phyloP scores from a whole-genome alignment of 306 rosid species.

The Luffa acutangula region DNA sequence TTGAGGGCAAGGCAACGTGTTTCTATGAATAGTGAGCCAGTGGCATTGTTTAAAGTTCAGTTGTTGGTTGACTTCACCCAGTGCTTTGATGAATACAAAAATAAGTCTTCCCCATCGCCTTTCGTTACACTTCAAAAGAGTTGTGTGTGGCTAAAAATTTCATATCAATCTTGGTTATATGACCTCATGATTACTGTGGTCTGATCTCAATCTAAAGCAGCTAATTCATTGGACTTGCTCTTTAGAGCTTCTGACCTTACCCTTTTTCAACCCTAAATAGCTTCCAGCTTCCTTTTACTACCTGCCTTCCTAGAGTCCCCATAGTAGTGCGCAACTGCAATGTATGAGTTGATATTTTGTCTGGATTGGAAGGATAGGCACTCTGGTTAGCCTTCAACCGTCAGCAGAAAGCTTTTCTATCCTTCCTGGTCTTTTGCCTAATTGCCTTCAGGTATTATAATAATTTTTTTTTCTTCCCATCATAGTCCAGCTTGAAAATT shows the following conservation, averaged over 20 bases:
- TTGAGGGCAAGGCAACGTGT: background rate
- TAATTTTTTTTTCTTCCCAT: background rate
- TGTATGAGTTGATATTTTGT: background rate
- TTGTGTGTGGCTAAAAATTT: background rate
- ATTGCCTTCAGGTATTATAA: background rate
- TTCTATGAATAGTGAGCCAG: background rate
- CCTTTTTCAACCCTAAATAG: background rate
- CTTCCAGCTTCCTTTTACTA: background rate
- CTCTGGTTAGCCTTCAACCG: background rate
- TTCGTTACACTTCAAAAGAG: background rate
- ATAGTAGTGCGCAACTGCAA: background rate
- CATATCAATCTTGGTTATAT: background rate
- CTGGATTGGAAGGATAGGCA: background rate
- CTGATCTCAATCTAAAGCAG: background rate
- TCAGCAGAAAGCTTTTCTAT: background rate
- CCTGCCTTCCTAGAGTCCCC: background rate
- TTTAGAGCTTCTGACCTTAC: background rate
- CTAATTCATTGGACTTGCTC: background rate
- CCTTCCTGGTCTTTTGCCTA: background rate
- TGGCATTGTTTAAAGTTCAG: background rate
- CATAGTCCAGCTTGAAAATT: background rate
- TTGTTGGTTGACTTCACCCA: background rate
- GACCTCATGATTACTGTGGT: background rate
- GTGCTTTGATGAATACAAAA: background rate
- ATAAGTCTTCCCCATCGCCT: background rate